Conservation (phyloP, 2,329 filamentous ascomycete species). For the Cordyceps sp. region DNA sequence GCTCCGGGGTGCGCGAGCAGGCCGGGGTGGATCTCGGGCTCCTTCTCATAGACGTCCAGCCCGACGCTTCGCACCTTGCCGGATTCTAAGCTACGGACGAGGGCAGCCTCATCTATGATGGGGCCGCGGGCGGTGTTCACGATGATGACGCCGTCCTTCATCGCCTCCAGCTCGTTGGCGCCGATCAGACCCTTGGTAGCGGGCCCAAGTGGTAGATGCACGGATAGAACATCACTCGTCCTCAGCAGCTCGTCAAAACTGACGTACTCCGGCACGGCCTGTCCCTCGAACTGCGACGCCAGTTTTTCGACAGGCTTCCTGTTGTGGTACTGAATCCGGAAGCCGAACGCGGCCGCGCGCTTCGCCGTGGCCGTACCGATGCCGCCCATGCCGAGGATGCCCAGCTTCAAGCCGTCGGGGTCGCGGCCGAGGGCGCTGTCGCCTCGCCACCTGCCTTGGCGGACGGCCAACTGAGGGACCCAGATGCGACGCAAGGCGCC, state of each 20-base stretch:
- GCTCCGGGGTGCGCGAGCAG: constrained; percentile 42
- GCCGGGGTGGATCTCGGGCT: constrained; percentile 44
- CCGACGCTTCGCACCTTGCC: constrained; percentile 37
- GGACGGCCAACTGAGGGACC: constrained; percentile 37
- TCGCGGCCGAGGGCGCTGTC: constrained; percentile 41
- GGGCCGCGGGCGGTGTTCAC: constrained; percentile 41
- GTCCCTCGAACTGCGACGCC: constrained; percentile 21
- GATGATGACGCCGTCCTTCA: constrained; percentile 38
- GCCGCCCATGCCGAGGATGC: constrained; percentile 43
- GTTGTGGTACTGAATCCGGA: constrained; percentile 43
- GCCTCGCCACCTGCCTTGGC: constrained; percentile 39
- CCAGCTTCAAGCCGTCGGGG: constrained; percentile 46
- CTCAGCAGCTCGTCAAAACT: constrained; percentile 35
- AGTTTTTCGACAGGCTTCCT: constrained; percentile 18
- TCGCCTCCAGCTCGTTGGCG: constrained; percentile 28
- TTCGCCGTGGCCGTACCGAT: constrained; percentile 33
- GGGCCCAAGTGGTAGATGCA: constrained; percentile 37
- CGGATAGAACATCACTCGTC: constrained; percentile 34
- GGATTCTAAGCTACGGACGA: constrained; percentile 33
- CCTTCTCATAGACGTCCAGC: constrained; percentile 39
- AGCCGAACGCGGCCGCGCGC: constrained; percentile 35
- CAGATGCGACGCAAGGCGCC: constrained; percentile 53
- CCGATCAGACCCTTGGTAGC: too few relatives aligned
- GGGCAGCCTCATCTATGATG: constrained; percentile 36
- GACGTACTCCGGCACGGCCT: constrained; percentile 23